Evolutionary conservation across 2,329 filamentous ascomycete species (phyloP), one percentile per base, ranked within the genome.

Genomic region (Immersiporthe knoxdaviesiana): DNA sequence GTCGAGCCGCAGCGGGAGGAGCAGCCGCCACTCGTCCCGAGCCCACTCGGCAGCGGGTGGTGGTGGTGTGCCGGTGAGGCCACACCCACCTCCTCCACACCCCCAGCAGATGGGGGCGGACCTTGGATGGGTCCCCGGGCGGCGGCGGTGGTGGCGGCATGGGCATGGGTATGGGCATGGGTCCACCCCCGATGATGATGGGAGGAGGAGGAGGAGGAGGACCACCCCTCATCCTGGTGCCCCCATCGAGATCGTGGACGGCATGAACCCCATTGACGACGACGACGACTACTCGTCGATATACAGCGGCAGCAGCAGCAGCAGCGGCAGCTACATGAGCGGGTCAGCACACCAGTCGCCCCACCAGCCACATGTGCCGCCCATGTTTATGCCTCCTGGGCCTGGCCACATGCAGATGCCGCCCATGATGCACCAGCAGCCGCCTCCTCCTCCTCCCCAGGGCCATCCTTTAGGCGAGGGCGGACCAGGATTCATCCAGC

Each of bases 41-140:
- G 35, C 27, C 5, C 37, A n/a, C 18, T 60, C 52, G 56, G 70
- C 18, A 7, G 60, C 59, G 67, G 56, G 52, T 59, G 67, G 67
- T 30, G 56, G 52, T 59, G 67, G 67, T 30, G 63, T 69, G 67
- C 70, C 70, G 14, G 63, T 56, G 16, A 69, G 70, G 65, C 67
- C 47, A n/a, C 62, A 32, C 61, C 65, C 54, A 18, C 70, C 61
- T 21, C 64, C 63, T 35, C 27, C 27, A 50, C 66, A 62, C 12
- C 56, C 24, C 12, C 56, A 37, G 30, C 56, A 60, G 18, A 37
- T 41, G 35, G 27, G 30, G 59, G 37, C 7, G 47, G 27, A 11
- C 63, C 52, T 39, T 67, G 64, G 63, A 68, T 64, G 66, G 27
- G 50, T 30, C 61, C 62, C 54, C 21, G 30, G 39, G 32, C 7